phyloP scores from a whole-genome alignment of 176 grass and related monocot genomes.

The Raddia guianensis region DNA sequence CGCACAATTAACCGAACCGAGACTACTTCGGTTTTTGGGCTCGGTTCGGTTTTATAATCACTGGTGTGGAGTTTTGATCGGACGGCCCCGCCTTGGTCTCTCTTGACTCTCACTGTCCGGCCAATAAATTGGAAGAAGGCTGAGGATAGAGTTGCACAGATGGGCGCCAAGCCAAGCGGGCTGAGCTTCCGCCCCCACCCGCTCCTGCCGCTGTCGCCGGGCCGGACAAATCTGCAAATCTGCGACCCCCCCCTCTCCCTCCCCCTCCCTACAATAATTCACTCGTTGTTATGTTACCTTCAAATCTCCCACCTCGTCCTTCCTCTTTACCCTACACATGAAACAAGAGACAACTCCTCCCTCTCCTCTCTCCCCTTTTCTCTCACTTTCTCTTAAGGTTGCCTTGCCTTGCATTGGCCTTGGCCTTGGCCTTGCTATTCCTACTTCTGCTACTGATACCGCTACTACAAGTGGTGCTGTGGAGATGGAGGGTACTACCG shows the following conservation, averaged over 20 bases:
- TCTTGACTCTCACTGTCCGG: not conserved
- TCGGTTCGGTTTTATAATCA: no score
- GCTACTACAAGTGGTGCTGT: not conserved
- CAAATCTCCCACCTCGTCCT: conserved; percentile 25
- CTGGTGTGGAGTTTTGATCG: no score
- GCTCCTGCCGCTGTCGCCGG: conserved; percentile 15
- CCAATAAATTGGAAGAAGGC: conserved; percentile 1
- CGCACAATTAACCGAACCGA: no score
- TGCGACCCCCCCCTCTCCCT: no score
- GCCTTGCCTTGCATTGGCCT: not conserved
- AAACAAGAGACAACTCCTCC: conserved; percentile 57
- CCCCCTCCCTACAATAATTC: conserved; percentile 30
- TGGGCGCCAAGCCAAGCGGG: not conserved
- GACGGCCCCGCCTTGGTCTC: not conserved
- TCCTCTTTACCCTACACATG: conserved; percentile 19
- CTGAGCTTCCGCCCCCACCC: conserved; percentile 5
- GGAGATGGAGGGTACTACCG: not conserved
- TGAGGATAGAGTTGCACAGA: not conserved
- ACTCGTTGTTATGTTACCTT: conserved; percentile 11
- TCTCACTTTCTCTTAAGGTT: not conserved
- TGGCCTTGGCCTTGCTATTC: no score
- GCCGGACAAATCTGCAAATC: conserved; percentile 34
- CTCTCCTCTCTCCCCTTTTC: not conserved
- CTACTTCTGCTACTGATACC: not conserved
- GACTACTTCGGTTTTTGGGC: no score